Percentiles rank a stretch among this genome's conserved stretches.
These are phyloP conservation scores for Nicotiana obtusifolia DNA, from an alignment of 257 asterid genomes.

Conservation along the genomic window DNA sequence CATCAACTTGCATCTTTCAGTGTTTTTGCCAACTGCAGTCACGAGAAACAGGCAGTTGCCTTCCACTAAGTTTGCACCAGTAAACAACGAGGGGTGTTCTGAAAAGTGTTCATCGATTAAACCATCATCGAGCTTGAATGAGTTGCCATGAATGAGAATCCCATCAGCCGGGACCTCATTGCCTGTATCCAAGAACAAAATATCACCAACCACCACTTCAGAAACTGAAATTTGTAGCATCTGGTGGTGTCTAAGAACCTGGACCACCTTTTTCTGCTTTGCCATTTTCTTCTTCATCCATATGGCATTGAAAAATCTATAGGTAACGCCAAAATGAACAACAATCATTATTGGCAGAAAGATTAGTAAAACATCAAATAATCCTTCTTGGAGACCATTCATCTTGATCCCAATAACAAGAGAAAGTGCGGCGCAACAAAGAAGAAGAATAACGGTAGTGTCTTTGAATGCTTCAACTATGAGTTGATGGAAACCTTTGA, in stretches of 20 bases:
- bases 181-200: conserved; percentile 24
- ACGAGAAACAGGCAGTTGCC: conserved; percentile 32
- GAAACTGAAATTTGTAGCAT: conserved; percentile 11
- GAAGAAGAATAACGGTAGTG: conserved; percentile 25
- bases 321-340: conserved; percentile 9
- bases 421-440: conserved; percentile 36
- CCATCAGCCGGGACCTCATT: conserved; percentile 44
- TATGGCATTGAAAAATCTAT: conserved; percentile 14
- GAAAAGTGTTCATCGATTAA: neutral
- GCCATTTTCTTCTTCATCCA: conserved; percentile 12
- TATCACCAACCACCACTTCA: conserved; percentile 41
- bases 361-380: conserved; percentile 18
- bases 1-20: conserved; percentile 29
- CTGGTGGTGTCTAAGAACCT: conserved; percentile 25
- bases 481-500: neutral
- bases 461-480: conserved; percentile 20
- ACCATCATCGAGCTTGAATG: conserved; percentile 13
- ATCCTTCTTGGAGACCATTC: conserved; percentile 20
- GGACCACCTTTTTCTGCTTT: neutral
- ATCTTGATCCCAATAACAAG: conserved; percentile 25
- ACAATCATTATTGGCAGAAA: conserved; percentile 17
- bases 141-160: conserved; percentile 11
- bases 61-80: conserved; percentile 16
- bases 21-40: conserved; percentile 34
- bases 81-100: conserved; percentile 12